Evolutionary conservation across 306 rosid genomes (phyloP).

Genomic region (Citrullus mucosospermus): DNA sequence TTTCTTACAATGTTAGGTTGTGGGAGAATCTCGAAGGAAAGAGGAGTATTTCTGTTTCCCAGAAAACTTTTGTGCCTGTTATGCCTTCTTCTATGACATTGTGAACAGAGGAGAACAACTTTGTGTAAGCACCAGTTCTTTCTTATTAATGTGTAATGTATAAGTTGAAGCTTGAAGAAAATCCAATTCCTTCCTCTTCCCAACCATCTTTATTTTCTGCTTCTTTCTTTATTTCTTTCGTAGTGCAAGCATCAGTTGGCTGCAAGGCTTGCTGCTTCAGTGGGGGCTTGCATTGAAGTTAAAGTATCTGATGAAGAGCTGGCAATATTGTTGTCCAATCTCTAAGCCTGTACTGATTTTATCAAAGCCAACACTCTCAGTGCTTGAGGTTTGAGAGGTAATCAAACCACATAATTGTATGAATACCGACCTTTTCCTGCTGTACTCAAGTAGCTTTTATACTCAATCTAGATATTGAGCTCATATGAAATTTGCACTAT

Average conservation of each 20-base stretch:
- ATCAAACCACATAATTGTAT: neutral
- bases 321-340: conserved; percentile 50
- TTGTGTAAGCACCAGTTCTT: conserved; percentile 40
- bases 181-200: conserved; percentile 2
- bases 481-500: neutral
- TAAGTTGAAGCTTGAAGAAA: neutral
- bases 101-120: conserved; percentile 85
- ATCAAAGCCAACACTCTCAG: neutral
- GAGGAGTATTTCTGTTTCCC: conserved; percentile 76
- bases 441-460: neutral
- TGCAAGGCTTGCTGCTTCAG: conserved; percentile 69
- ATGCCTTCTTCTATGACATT: conserved; percentile 80
- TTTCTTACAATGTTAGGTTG: conserved; percentile 32
- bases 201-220: neutral
- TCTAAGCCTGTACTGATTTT: conserved; percentile 12
- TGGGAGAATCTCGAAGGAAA: conserved; percentile 72
- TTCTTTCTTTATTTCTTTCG: neutral
- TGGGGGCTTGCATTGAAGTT: conserved; percentile 55
- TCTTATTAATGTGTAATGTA: conserved; percentile 2
- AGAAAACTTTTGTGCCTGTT: conserved; percentile 63
- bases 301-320: conserved; percentile 67
- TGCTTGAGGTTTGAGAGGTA: neutral
- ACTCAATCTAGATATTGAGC: neutral
- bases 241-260: conserved; percentile 91
- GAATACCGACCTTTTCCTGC: neutral